A percentile compares a stretch with the other conserved stretches of the same genome.
phyloP scores from a whole-genome alignment of 2,329 filamentous ascomycete species.

The Helotiales sp. region DNA sequence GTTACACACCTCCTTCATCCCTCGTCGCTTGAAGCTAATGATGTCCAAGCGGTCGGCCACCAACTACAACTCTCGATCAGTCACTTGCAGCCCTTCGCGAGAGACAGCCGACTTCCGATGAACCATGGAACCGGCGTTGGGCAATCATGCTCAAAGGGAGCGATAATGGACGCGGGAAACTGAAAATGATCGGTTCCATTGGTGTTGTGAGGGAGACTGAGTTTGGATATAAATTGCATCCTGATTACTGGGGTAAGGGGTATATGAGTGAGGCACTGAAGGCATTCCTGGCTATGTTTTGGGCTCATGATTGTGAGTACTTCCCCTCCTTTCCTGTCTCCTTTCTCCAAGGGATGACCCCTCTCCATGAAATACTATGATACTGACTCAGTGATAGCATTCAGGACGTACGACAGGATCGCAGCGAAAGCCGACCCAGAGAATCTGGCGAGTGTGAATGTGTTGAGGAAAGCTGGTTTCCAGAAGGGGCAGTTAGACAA shows the following conservation, averaged over 20 bases:
- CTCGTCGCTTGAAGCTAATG: not conserved
- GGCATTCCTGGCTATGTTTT: constrained; percentile 21
- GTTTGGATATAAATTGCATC: constrained; percentile 15
- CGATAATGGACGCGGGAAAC: not conserved
- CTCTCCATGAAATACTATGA: not conserved
- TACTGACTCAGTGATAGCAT: constrained; percentile 2
- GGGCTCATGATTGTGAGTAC: constrained; percentile 14
- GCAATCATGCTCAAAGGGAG: constrained; percentile 15
- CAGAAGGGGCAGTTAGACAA: constrained; percentile 15
- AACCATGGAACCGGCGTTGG: constrained; percentile 18
- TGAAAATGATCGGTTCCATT: constrained; percentile 18
- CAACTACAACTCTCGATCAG: constrained; percentile 1
- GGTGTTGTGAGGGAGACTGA: constrained; percentile 13
- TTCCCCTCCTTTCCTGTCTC: not conserved
- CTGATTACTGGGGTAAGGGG: constrained; percentile 17
- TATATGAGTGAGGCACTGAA: constrained; percentile 24
- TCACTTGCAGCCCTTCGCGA: constrained; percentile 7
- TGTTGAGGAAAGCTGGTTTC: constrained; percentile 26
- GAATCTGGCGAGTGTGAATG: constrained; percentile 24
- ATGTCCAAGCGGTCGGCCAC: not conserved
- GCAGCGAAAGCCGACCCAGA: constrained; percentile 20
- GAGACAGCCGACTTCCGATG: not conserved
- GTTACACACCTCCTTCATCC: not conserved
- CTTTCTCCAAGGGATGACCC: not conserved
- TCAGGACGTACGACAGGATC: constrained; percentile 13